Evolutionary conservation across 345 rosid genomes (phyloP), one percentile per base, ranked within the genome.

Genomic region (Pistacia vera): DNA sequence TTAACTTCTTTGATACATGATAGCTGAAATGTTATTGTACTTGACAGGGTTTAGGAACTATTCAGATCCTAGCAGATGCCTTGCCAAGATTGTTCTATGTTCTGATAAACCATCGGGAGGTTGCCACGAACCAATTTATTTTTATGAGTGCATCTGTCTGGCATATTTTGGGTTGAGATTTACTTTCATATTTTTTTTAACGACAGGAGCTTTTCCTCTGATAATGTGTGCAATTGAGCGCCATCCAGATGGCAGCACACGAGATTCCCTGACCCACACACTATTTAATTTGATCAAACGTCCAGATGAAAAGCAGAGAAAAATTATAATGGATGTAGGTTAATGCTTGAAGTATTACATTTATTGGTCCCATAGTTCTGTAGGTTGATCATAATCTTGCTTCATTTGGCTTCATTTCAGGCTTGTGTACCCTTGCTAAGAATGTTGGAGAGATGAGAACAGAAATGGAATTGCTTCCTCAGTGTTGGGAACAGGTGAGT

Each of bases 221-320:
- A 95, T 95, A 86, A 95, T 93, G 98, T 95, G 99, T 87, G 98
- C 98, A 72, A 95, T 95, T 48, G 99, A 95, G 86, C 90, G 96
- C 78, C 99, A 95, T 84, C 98, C 99, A 75, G 96, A 84, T 81
- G 78, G 90, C 73, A 79, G 69, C 67, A 88, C 90, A 56, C 88
- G 98, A 73, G 98, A 93, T 84, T 93, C 99, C 81, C 87, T 95
- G 88, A 95, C 98, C 48, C 98, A 93, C 81, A 90, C 98, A 56
- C 75, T 95, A 57, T 95, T 95, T 81, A 95, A 95, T 84, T 89
- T 95, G 84, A 93, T 95, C 83, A 92, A 93, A 81, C 98, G 98
- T 58, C 99, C 99, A 8, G 99, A 95, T 85, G 99, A 95, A 81
- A 90, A 93, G 81, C 99, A 95, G 88, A 90, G 99, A 66, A 88